Conservation (phyloP, 495 filamentous ascomycete species). For the Lasiosphaeris hirsuta region DNA sequence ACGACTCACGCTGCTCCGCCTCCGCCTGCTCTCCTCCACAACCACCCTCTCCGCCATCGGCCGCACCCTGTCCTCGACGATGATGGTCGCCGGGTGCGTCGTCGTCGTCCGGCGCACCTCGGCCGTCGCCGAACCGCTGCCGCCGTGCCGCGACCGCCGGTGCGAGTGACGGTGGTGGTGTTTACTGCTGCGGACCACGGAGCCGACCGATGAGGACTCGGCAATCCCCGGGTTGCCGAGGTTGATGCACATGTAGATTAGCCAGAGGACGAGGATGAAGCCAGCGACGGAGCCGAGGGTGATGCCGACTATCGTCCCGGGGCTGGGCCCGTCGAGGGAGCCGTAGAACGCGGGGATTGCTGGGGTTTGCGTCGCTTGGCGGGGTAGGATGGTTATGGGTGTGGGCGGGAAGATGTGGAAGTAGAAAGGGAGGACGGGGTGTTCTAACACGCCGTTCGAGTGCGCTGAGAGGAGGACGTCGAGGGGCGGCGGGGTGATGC, state of each 20-base stretch:
- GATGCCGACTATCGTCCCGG: slow-evolving; percentile 79
- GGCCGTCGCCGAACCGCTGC: slow-evolving; percentile 23
- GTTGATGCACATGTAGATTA: slow-evolving; percentile 66
- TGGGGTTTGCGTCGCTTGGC: slow-evolving; percentile 3
- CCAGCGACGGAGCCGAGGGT: slow-evolving; percentile 79
- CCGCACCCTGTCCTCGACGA: slow-evolving; percentile 28
- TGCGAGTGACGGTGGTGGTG: slow-evolving; percentile 21
- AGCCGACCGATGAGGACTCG: slow-evolving; percentile 28
- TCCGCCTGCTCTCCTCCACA: slow-evolving; percentile 33
- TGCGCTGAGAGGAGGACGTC: no score
- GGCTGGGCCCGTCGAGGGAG: slow-evolving; percentile 54
- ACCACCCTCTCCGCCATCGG: slow-evolving; percentile 32
- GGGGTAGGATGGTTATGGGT: slow-evolving; percentile 1
- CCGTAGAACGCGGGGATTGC: slow-evolving; percentile 68
- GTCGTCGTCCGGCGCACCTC: slow-evolving; percentile 36
- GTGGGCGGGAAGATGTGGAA: background rate
- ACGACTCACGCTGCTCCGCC: slow-evolving; percentile 15
- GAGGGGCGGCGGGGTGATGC: no score
- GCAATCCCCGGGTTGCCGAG: slow-evolving; percentile 34
- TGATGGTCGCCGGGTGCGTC: slow-evolving; percentile 18
- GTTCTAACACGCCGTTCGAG: no score
- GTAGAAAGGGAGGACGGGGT: background rate
- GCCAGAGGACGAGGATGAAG: slow-evolving; percentile 72
- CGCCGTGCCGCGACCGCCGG: slow-evolving; percentile 1
- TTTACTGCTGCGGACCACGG: slow-evolving; percentile 31